Evolutionary conservation across 352 stramenopile species (phyloP).

Genomic region (Lagenidium sp.): DNA sequence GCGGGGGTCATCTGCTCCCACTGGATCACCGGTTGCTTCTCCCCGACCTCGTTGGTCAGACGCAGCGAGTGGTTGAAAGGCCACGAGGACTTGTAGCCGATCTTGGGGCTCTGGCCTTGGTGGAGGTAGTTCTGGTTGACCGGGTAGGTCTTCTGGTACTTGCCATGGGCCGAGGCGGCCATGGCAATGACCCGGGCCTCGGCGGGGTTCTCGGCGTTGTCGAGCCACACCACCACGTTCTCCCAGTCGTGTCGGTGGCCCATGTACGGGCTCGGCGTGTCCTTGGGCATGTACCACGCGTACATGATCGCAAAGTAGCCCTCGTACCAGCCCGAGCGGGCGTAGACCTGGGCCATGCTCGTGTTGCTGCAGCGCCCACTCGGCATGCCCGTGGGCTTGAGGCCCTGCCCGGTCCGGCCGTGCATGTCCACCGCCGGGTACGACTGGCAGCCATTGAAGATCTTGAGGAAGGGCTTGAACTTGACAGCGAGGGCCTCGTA

Average conservation of each 20-base stretch:
- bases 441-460: constrained; percentile 13
- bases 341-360: constrained; percentile 18
- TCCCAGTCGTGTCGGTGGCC: constrained; percentile 38
- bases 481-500: constrained; percentile 15
- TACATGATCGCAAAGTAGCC: constrained; percentile 23
- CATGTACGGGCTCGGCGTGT: constrained; percentile 12
- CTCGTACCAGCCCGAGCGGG: constrained; percentile 15
- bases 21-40: neutral
- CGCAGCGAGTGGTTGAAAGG: neutral
- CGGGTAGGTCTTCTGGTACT: constrained; percentile 8
- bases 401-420: constrained; percentile 13
- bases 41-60: neutral
- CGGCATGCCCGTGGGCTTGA: constrained; percentile 6
- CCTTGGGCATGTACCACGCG: constrained; percentile 32
- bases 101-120: constrained; percentile 2
- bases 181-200: constrained; percentile 1
- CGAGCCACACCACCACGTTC: constrained; percentile 18
- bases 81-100: neutral
- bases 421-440: constrained; percentile 14
- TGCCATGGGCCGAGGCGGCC: constrained; percentile 1
- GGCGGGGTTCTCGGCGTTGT: constrained; percentile 7
- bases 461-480: constrained; percentile 19
- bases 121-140: neutral
- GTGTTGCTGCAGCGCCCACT: constrained; percentile 6
- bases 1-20: constrained; percentile 1